These are phyloP conservation scores for Pholiota molesta DNA, from an alignment of 768 basidiomycete species.

Conservation along the genomic window DNA sequence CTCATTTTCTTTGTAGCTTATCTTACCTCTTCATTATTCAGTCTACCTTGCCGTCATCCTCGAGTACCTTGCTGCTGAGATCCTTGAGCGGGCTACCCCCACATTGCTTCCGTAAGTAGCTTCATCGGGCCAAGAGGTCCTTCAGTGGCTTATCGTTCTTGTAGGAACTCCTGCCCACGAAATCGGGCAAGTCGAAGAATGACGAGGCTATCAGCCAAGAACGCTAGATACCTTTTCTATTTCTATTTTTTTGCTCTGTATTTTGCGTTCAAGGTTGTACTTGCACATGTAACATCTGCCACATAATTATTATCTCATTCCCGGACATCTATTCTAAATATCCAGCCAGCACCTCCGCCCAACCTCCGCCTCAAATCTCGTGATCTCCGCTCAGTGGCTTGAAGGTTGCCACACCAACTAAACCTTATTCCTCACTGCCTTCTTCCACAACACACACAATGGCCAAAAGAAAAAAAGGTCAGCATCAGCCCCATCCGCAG, in stretches of 20 bases:
- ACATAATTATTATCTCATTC: slow-evolving; percentile 20
- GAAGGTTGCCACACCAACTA: too few relatives aligned
- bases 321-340: neutral
- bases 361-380: too few relatives aligned
- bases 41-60: slow-evolving; percentile 92
- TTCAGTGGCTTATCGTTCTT: slow-evolving; percentile 24
- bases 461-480: too few relatives aligned
- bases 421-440: too few relatives aligned
- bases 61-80: slow-evolving; percentile 93
- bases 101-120: slow-evolving; percentile 55
- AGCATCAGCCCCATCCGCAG: too few relatives aligned
- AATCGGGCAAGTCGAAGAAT: slow-evolving; percentile 45
- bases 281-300: slow-evolving; percentile 12
- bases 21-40: slow-evolving; percentile 33
- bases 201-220: slow-evolving; percentile 49
- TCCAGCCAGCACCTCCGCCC: too few relatives aligned
- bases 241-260: slow-evolving; percentile 25
- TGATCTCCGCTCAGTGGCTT: too few relatives aligned
- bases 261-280: slow-evolving; percentile 23
- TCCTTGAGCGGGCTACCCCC: slow-evolving; percentile 90
- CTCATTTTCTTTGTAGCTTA: slow-evolving; percentile 4
- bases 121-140: neutral
- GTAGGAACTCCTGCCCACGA: slow-evolving; percentile 45
- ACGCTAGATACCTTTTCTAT: slow-evolving; percentile 37
- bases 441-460: too few relatives aligned